Base-by-base conservation (phyloP, 2,329 filamentous ascomycete species). In the Microsporum ferrugineum region DNA sequence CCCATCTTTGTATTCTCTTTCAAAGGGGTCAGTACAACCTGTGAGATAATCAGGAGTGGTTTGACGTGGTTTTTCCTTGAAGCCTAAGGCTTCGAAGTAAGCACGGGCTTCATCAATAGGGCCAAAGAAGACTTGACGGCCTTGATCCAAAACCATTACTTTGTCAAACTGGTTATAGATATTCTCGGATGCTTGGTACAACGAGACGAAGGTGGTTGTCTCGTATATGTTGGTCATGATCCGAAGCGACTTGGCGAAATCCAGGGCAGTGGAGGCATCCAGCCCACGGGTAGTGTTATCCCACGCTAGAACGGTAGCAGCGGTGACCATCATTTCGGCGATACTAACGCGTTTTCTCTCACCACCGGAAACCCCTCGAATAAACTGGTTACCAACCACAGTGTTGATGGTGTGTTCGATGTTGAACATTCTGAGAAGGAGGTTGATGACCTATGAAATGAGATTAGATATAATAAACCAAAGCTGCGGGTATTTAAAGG, bases 381-480 rank as follows among this genome's bases (percentile, higher is more conserved):
- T 82, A 64, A 92, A 90, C 0, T 84, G 82, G 64, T 94, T 88
- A 5, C 91, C 91, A 31, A 96, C 89, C 34, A 92, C 84, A 0
- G 91, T 96, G 70, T 91, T 83, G 58, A 84, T 82, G 0, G 90
- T 95, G 72, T 96, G 90, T 72, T 91, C 88, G 60, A 96, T 95
- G 70, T 92, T 94, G 79, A 96, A 95, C 88, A 95, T 94, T 69
- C 89, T 89, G 58, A 96, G 78, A 62, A 96, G 79, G 68, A 87
- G 83, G 17, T 84, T 80, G 63, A 91, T 78, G 61, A 95, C 84
- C 67, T 85, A 84, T 58, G 39, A 23, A 8, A 39, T 27, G 17
- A 49, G 5, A 29, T 47, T 59, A 34, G 23, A 5, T n/a, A 23
- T 33, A 14, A 31, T 36, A 34, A n/a, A 33, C 0, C 6, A n/a